Conservation (phyloP, 768 basidiomycete species). For the Lanmaoa pseudosensibilis region DNA sequence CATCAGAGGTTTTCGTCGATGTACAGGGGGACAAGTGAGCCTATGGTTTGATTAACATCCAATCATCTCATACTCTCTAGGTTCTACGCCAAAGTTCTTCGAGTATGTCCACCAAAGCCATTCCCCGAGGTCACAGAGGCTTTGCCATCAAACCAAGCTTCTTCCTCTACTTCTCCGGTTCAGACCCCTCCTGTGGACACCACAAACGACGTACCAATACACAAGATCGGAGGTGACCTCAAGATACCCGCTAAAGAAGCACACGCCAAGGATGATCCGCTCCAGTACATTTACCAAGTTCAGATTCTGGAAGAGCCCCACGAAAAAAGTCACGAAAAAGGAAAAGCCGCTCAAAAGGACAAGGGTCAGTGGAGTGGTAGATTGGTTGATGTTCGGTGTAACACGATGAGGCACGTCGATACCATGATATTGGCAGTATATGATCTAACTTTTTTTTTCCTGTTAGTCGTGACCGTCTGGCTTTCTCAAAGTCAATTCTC, state of each 20-base stretch:
- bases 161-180: conserved; percentile 48
- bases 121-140: conserved; percentile 42
- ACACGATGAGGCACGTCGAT: conserved; percentile 71
- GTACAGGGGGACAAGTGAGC: conserved; percentile 81
- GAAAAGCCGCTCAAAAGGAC: conserved; percentile 53
- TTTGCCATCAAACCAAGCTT: conserved; percentile 24
- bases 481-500: conserved; percentile 96
- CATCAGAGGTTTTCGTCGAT: conserved; percentile 83
- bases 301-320: conserved; percentile 79
- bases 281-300: conserved; percentile 83
- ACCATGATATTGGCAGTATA: background rate
- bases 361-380: conserved; percentile 71
- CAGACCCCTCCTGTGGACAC: conserved; percentile 43
- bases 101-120: conserved; percentile 70
- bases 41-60: background rate
- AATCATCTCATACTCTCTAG: conserved; percentile 40
- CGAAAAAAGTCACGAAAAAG: conserved; percentile 65
- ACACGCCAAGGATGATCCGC: conserved; percentile 70
- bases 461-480: conserved; percentile 85
- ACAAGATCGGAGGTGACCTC: conserved; percentile 78
- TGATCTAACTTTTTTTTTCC: conserved; percentile 2
- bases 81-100: conserved; percentile 79
- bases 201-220: conserved; percentile 54
- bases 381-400: conserved; percentile 79
- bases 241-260: conserved; percentile 72